phyloP scores from a whole-genome alignment of 2,329 filamentous ascomycete genomes.

The Harringtonia aguacate region DNA sequence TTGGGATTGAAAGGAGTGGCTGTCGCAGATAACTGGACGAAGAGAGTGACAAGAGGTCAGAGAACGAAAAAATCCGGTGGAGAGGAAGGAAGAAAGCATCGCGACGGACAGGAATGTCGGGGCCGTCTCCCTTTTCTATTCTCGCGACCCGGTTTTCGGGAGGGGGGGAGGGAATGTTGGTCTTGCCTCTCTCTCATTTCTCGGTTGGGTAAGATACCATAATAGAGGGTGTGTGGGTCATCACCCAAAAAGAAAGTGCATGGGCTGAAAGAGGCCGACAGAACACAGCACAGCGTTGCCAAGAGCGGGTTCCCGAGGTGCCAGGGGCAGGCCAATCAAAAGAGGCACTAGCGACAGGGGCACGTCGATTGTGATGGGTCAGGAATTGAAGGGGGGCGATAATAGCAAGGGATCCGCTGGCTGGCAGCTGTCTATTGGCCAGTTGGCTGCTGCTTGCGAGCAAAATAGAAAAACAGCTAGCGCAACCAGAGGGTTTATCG shows the following conservation, averaged over 20 bases:
- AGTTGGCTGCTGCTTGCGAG: too few species aligned
- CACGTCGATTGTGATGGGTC: neutral
- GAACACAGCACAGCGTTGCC: neutral
- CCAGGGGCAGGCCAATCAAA: neutral
- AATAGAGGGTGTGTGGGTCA: too few species aligned
- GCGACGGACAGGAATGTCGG: neutral
- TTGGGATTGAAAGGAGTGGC: neutral
- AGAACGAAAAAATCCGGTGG: neutral
- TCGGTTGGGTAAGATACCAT: too few species aligned
- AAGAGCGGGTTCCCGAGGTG: neutral
- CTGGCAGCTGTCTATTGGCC: too few species aligned
- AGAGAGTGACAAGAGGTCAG: neutral
- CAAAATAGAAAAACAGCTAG: too few species aligned
- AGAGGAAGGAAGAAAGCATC: neutral
- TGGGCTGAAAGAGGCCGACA: too few species aligned
- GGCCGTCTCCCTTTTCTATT: constrained; percentile 1
- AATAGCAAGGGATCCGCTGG: neutral
- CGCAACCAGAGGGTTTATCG: too few species aligned
- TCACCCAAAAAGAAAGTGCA: too few species aligned
- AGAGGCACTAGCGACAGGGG: neutral
- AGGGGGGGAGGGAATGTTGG: neutral
- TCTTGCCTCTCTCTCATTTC: too few species aligned
- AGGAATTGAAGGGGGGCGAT: neutral
- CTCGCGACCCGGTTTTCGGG: neutral
- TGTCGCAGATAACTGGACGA: neutral